Percentiles rank a stretch among this genome's conserved stretches.
Evolutionary conservation across 2,329 filamentous ascomycete genomes (phyloP).

Genomic region (Aureobasidium melanogenum): DNA sequence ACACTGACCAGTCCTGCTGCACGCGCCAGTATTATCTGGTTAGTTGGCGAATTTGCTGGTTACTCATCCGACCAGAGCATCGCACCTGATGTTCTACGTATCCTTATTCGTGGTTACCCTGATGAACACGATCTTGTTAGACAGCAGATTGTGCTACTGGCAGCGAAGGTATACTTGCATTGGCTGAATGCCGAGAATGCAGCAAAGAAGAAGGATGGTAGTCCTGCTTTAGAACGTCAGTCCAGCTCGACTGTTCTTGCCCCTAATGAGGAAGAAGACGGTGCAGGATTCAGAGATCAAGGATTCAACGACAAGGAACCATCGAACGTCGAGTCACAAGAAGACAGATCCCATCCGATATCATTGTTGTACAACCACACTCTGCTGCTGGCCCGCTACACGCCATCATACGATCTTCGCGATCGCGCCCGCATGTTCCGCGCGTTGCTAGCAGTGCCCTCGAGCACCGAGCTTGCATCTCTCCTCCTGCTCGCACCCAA

Average conservation of each 20-base stretch:
- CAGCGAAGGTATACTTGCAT: conserved; percentile 94
- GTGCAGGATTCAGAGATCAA: conserved; percentile 19
- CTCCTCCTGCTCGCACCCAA: conserved; percentile 89
- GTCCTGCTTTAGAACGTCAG: conserved; percentile 13
- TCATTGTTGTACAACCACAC: conserved; percentile 76
- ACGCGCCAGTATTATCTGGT: conserved; percentile 91
- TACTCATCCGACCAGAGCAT: conserved; percentile 76
- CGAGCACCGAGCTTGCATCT: conserved; percentile 71
- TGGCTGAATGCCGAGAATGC: conserved; percentile 58
- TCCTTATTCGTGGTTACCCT: conserved; percentile 75
- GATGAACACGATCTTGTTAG: conserved; percentile 80
- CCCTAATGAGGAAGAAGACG: conserved; percentile 18
- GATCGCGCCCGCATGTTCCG: conserved; percentile 86
- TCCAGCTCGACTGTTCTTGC: conserved; percentile 19
- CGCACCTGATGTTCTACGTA: conserved; percentile 82
- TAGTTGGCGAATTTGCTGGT: conserved; percentile 88
- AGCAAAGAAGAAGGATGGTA: conserved; percentile 23
- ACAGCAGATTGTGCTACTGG: conserved; percentile 82
- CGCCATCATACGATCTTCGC: conserved; percentile 88
- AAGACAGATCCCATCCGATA: conserved; percentile 55
- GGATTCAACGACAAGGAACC: conserved; percentile 16
- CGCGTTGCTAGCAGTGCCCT: conserved; percentile 67
- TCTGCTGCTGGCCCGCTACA: conserved; percentile 78
- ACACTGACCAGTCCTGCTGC: conserved; percentile 80
- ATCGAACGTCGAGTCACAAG: conserved; percentile 4